Evolutionary conservation across 306 rosid species (phyloP).

Genomic region (Gastrolobium villosum): DNA sequence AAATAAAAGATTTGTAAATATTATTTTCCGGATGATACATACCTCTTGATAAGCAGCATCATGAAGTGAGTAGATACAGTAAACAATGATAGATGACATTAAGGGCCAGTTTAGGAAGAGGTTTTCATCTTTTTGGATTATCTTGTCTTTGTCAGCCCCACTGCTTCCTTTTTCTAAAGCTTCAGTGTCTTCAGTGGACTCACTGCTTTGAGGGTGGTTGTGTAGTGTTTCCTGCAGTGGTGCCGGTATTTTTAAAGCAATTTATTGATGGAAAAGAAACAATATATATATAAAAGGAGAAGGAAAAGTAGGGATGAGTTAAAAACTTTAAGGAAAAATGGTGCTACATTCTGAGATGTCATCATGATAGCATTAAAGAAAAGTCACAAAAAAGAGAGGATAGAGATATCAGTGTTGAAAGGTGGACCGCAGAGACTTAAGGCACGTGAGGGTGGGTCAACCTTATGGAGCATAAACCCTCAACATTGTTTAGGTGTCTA

Average conservation of each 20-base stretch:
- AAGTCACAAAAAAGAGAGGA: not conserved
- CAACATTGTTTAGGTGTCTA: no score
- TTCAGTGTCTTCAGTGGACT: slow-evolving; percentile 45
- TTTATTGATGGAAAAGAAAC: not conserved
- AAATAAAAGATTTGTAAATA: no score
- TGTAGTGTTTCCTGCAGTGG: slow-evolving; percentile 72
- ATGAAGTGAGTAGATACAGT: slow-evolving; percentile 70
- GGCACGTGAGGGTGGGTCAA: no score
- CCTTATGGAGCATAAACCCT: no score
- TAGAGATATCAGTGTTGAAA: not conserved
- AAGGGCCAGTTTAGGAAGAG: slow-evolving; percentile 75
- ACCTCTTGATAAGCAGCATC: slow-evolving; percentile 78
- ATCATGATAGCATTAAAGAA: not conserved
- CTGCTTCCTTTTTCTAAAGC: slow-evolving; percentile 55
- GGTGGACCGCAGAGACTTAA: not conserved
- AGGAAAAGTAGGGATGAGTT: not conserved
- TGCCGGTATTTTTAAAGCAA: slow-evolving; percentile 1
- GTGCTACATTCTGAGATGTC: not conserved
- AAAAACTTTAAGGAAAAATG: not conserved
- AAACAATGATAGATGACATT: slow-evolving; percentile 70
- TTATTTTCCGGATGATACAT: not conserved
- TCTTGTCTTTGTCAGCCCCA: slow-evolving; percentile 35
- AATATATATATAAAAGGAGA: not conserved
- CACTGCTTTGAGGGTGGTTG: slow-evolving; percentile 45
- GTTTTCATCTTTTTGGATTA: slow-evolving; percentile 40